Percentiles rank a stretch among this genome's conserved stretches.
phyloP scores from a whole-genome alignment of 164 flowering plant species.

The Nelumbo lutea region DNA sequence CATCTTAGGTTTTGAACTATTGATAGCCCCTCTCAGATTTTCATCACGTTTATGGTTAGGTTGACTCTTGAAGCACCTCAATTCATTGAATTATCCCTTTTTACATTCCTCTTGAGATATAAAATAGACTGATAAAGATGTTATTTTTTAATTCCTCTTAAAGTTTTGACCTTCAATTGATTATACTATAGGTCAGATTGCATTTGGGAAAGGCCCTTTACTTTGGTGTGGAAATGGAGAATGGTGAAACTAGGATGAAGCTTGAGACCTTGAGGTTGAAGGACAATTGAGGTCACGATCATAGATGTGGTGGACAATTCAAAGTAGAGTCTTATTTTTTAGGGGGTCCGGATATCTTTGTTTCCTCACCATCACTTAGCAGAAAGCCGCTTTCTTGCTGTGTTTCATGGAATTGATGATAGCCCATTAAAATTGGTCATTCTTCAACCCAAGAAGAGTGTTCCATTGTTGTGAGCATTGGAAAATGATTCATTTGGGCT shows the following conservation, averaged over 20 bases:
- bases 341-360: conserved; percentile 38
- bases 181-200: not conserved
- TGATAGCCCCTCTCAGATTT: not conserved
- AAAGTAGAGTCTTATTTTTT: conserved; percentile 6
- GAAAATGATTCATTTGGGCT: no score
- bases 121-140: no score
- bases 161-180: no score
- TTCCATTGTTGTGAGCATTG: no score
- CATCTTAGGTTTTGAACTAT: not conserved
- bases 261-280: conserved; percentile 36
- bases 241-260: conserved; percentile 38
- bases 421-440: no score
- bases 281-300: conserved; percentile 32
- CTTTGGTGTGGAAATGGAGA: conserved; percentile 34
- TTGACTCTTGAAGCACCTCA: no score
- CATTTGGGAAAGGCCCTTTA: not conserved
- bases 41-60: no score
- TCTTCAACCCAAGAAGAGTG: no score
- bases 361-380: conserved; percentile 68
- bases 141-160: no score
- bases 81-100: no score
- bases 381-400: conserved; percentile 40
- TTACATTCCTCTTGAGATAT: no score
- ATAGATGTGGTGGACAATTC: conserved; percentile 9
- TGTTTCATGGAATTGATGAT: no score